Evolutionary conservation across 768 basidiomycete genomes (phyloP).

Genomic region (Chalciporus chontae): DNA sequence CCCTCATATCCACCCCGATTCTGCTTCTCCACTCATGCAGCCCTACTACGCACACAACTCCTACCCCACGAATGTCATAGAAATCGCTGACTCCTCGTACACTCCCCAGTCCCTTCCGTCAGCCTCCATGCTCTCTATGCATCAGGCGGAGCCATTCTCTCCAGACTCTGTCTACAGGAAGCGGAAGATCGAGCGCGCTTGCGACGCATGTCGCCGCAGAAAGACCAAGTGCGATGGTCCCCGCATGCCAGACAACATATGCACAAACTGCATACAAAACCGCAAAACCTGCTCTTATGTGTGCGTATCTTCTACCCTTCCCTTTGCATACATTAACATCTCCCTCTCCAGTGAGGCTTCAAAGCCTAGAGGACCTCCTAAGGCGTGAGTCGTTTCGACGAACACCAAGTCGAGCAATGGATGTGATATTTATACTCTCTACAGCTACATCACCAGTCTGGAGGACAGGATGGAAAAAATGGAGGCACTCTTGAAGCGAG

Average conservation of each 20-base stretch:
- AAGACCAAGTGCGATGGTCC: constrained; percentile 64
- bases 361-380: constrained; percentile 63
- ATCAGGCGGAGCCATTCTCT: constrained; percentile 2
- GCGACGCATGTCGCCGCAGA: constrained; percentile 54
- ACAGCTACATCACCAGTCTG: constrained; percentile 54
- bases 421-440: background rate
- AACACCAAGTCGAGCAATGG: background rate
- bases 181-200: constrained; percentile 52
- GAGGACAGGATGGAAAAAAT: constrained; percentile 58
- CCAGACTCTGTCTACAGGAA: constrained; percentile 32
- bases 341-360: constrained; percentile 49
- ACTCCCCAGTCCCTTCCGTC: background rate
- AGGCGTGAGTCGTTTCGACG: constrained; percentile 46
- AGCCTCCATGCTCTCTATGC: constrained; percentile 10
- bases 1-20: background rate
- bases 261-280: constrained; percentile 54
- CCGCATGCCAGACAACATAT: constrained; percentile 45
- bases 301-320: constrained; percentile 33
- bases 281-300: constrained; percentile 57
- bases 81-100: constrained; percentile 21
- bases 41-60: constrained; percentile 12
- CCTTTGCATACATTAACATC: background rate
- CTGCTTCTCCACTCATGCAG: constrained; percentile 15
- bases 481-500: constrained; percentile 51
- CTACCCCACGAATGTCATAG: constrained; percentile 26